These are phyloP conservation scores for Hirsutella rhossiliensis DNA, from an alignment of 2,329 filamentous ascomycete genomes.

Conservation along the genomic window DNA sequence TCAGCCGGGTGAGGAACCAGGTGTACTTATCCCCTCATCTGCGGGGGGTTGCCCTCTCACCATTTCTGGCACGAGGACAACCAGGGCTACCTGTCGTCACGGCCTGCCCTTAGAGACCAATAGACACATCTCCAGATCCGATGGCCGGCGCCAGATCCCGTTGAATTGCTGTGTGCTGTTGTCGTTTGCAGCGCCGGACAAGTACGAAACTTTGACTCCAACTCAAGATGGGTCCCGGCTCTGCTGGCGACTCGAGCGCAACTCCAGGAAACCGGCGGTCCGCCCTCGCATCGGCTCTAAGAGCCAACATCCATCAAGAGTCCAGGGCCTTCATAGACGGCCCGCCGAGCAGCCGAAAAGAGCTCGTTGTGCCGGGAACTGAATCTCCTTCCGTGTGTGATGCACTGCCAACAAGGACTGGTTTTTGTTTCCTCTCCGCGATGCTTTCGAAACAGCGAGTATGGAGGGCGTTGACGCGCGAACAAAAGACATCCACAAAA, in stretches of 20 bases:
- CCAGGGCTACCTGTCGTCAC: constrained; percentile 28
- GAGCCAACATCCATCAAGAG: not conserved
- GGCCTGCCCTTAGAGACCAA: constrained; percentile 24
- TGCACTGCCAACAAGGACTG: constrained; percentile 79
- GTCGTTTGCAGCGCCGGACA: constrained; percentile 43
- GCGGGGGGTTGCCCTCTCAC: constrained; percentile 35
- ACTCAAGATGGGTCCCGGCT: constrained; percentile 76
- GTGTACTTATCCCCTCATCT: constrained; percentile 37
- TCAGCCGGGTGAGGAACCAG: not conserved
- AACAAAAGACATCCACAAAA: constrained; percentile 97
- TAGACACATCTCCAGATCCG: not conserved
- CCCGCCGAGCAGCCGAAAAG: not conserved
- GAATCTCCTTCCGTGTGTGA: constrained; percentile 59
- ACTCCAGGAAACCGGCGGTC: not conserved
- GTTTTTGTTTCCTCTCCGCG: constrained; percentile 86
- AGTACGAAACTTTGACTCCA: constrained; percentile 90
- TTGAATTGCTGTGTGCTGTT: not conserved
- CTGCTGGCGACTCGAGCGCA: constrained; percentile 10
- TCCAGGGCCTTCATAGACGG: not conserved
- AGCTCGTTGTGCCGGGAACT: not conserved
- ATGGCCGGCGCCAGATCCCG: constrained; percentile 4
- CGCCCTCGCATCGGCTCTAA: not conserved
- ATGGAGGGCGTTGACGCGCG: constrained; percentile 59
- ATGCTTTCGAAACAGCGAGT: constrained; percentile 18
- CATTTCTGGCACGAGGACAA: constrained; percentile 38